Evolutionary conservation across 2,329 filamentous ascomycete genomes (phyloP).

Genomic region (Pezicula radicicola): DNA sequence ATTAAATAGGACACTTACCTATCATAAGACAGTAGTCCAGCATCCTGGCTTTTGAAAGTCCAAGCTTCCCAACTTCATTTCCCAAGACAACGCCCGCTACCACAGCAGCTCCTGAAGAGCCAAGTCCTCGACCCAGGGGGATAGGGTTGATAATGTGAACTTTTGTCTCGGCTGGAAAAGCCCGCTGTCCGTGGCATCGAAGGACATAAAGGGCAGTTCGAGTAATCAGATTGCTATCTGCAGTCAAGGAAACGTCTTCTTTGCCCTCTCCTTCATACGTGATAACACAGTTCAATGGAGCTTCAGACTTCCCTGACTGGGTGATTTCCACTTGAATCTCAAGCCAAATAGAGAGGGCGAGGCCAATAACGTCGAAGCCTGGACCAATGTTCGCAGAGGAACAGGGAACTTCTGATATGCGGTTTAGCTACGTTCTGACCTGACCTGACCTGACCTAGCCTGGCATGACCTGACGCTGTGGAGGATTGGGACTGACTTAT

Average conservation of each 20-base stretch:
- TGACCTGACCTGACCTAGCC: no score
- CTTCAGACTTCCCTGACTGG: conserved; percentile 50
- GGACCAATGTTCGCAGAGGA: conserved; percentile 98
- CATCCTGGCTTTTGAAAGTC: conserved; percentile 75
- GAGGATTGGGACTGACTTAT: conserved; percentile 15
- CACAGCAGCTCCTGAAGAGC: conserved; percentile 93
- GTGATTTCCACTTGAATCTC: conserved; percentile 81
- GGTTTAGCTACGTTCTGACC: not conserved
- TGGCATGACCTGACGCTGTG: no score
- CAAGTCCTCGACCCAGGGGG: conserved; percentile 84
- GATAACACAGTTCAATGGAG: conserved; percentile 80
- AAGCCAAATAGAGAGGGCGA: conserved; percentile 90
- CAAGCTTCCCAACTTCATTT: conserved; percentile 80
- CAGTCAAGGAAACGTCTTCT: conserved; percentile 75
- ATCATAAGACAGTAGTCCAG: conserved; percentile 99
- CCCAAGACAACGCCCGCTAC: conserved; percentile 93
- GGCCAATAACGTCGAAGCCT: conserved; percentile 95
- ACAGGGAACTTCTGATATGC: conserved; percentile 64
- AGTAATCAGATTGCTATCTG: conserved; percentile 89
- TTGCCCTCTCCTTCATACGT: conserved; percentile 79
- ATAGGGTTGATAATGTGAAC: conserved; percentile 97
- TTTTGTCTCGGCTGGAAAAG: conserved; percentile 81
- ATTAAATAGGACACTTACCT: conserved; percentile 44
- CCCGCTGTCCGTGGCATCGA: conserved; percentile 81
- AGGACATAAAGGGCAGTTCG: conserved; percentile 92